Evolutionary conservation across 805 yeast genomes (phyloP).

Genomic region (Clavispora asparagi): DNA sequence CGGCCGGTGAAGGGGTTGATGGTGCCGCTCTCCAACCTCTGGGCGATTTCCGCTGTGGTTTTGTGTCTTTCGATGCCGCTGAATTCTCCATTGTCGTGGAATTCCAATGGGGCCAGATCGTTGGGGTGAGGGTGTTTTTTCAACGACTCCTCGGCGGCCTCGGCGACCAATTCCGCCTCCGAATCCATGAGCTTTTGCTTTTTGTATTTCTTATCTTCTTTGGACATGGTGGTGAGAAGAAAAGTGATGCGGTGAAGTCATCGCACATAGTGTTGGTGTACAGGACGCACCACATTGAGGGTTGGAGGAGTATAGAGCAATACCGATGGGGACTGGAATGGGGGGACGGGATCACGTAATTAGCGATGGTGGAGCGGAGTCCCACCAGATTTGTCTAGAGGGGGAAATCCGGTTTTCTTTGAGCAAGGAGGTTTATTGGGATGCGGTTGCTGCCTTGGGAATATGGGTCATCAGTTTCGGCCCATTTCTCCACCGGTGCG

Average conservation of each 20-base stretch:
- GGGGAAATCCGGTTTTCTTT: too few species aligned
- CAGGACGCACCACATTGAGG: too few species aligned
- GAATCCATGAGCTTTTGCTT: slow-evolving; percentile 48
- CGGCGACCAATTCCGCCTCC: slow-evolving; percentile 61
- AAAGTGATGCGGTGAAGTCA: neutral
- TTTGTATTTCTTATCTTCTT: slow-evolving; percentile 14
- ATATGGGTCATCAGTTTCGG: too few species aligned
- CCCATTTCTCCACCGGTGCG: too few species aligned
- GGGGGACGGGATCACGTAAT: too few species aligned
- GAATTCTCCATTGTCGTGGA: slow-evolving; percentile 68
- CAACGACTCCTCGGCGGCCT: slow-evolving; percentile 54
- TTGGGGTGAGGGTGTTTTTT: slow-evolving; percentile 43
- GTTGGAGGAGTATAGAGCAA: too few species aligned
- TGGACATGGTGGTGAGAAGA: slow-evolving; percentile 7
- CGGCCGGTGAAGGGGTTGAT: slow-evolving; percentile 78
- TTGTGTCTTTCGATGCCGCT: slow-evolving; percentile 48
- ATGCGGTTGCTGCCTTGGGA: too few species aligned
- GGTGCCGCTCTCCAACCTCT: slow-evolving; percentile 49
- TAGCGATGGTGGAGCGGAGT: too few species aligned
- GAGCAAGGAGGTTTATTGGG: too few species aligned
- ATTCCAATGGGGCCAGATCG: slow-evolving; percentile 33
- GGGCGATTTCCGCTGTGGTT: slow-evolving; percentile 64
- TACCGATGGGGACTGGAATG: too few species aligned
- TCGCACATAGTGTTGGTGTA: neutral
- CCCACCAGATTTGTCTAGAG: too few species aligned